Evolutionary conservation across 2,329 filamentous ascomycete species (phyloP).

Genomic region (Fusarium nodosum): DNA sequence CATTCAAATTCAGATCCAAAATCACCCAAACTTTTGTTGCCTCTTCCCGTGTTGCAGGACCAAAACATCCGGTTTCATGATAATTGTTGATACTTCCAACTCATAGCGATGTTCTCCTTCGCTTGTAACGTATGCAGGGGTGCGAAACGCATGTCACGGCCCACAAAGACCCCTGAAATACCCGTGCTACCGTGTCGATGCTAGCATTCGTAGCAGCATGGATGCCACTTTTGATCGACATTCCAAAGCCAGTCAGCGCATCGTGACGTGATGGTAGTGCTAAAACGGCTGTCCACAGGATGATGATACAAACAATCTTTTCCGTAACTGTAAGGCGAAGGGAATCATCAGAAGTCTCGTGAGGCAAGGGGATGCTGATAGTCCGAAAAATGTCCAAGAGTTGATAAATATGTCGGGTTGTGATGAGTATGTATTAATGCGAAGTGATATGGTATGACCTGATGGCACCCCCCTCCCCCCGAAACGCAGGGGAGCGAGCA

Average conservation of each 20-base stretch:
- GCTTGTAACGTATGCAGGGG: conserved; percentile 12
- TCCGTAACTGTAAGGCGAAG: conserved; percentile 4
- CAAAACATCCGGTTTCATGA: conserved; percentile 14
- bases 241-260: conserved; percentile 2
- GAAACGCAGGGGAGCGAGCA: conserved; percentile 5
- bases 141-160: conserved; percentile 31
- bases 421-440: neutral
- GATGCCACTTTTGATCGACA: conserved; percentile 29
- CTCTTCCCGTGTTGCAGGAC: neutral
- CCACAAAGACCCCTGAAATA: conserved; percentile 42
- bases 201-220: neutral
- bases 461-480: conserved; percentile 7
- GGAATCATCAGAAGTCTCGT: neutral
- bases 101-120: neutral
- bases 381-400: neutral
- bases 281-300: neutral
- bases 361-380: neutral
- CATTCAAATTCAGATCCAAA: conserved; percentile 11
- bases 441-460: neutral
- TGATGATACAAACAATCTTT: neutral
- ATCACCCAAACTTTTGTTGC: conserved; percentile 2
- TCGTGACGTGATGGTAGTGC: conserved; percentile 1
- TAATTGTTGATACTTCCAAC: conserved; percentile 18
- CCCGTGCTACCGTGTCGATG: neutral
- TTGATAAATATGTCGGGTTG: conserved; percentile 1